Percentiles rank a stretch among this genome's conserved stretches.
Conservation (phyloP, 2,329 filamentous ascomycete species). For the Epichloe sibirici region DNA sequence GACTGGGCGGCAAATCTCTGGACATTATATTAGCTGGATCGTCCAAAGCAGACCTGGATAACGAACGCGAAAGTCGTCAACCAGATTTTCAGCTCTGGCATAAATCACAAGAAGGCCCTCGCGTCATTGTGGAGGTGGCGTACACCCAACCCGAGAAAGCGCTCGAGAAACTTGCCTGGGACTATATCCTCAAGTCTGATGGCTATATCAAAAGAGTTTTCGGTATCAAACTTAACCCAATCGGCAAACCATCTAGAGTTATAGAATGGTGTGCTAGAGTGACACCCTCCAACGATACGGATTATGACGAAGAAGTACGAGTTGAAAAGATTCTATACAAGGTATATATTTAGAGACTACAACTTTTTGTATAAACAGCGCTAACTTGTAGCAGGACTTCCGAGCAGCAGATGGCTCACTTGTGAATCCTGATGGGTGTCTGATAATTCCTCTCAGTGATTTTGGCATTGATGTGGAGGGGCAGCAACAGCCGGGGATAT, state of each 20-base stretch:
- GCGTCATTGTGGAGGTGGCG: conserved; percentile 1
- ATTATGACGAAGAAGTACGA: conserved; percentile 2
- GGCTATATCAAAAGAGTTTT: neutral
- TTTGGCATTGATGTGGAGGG: neutral
- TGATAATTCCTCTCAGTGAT: neutral
- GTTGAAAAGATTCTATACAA: neutral
- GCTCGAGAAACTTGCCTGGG: neutral
- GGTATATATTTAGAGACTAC: neutral
- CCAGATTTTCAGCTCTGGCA: conserved; percentile 1
- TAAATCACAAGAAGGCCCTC: neutral
- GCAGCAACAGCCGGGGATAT: neutral
- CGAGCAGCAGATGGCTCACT: neutral
- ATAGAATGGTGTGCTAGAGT: neutral
- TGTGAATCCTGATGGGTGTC: neutral
- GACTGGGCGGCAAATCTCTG: neutral
- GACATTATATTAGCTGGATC: neutral
- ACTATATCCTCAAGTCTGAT: conserved; percentile 2
- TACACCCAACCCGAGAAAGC: neutral
- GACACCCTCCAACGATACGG: neutral
- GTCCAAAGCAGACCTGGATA: neutral
- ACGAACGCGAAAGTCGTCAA: neutral
- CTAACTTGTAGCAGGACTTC: neutral
- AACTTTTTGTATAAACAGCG: neutral
- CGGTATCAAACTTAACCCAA: neutral
- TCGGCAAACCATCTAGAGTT: conserved; percentile 1